Percentiles rank a stretch among this genome's conserved stretches.
Evolutionary conservation across 805 yeast species (phyloP).

Genomic region (Saturnispora sanitii): DNA sequence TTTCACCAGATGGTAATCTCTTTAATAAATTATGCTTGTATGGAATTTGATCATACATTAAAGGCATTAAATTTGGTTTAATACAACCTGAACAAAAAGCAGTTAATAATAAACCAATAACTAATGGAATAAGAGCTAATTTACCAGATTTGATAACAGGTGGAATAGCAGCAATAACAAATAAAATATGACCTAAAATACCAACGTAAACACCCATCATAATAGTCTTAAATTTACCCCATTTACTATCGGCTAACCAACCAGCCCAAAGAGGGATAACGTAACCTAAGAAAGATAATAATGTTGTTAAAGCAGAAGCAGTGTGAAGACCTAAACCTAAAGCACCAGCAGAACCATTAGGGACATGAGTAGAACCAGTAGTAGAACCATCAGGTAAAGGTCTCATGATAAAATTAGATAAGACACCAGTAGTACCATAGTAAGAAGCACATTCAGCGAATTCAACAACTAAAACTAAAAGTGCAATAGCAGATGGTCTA

Average conservation of each 20-base stretch:
- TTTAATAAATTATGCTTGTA: slow-evolving; percentile 50
- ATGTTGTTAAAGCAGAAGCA: slow-evolving; percentile 38
- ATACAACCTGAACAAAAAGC: slow-evolving; percentile 43
- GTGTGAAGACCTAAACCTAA: slow-evolving; percentile 35
- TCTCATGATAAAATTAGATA: slow-evolving; percentile 41
- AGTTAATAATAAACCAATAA: slow-evolving; percentile 31
- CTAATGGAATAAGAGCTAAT: slow-evolving; percentile 31
- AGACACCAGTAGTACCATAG: slow-evolving; percentile 35
- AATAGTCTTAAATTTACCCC: slow-evolving; percentile 39
- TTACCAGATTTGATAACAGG: slow-evolving; percentile 31
- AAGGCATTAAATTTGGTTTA: slow-evolving; percentile 43
- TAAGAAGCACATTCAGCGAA: slow-evolving; percentile 49
- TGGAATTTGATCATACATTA: slow-evolving; percentile 52
- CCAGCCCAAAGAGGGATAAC: slow-evolving; percentile 46
- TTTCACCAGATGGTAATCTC: slow-evolving; percentile 51
- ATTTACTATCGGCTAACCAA: slow-evolving; percentile 38
- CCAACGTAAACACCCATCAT: slow-evolving; percentile 41
- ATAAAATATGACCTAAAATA: slow-evolving; percentile 36
- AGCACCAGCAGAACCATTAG: slow-evolving; percentile 36
- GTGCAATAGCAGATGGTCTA: slow-evolving; percentile 26
- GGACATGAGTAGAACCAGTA: slow-evolving; percentile 31
- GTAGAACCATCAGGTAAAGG: slow-evolving; percentile 41
- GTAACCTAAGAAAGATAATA: slow-evolving; percentile 40
- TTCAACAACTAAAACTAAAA: slow-evolving; percentile 39
- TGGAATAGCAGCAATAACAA: slow-evolving; percentile 41